phyloP scores from a whole-genome alignment of 1,284 basidiomycete genomes.

The Vanrija pseudolonga region DNA sequence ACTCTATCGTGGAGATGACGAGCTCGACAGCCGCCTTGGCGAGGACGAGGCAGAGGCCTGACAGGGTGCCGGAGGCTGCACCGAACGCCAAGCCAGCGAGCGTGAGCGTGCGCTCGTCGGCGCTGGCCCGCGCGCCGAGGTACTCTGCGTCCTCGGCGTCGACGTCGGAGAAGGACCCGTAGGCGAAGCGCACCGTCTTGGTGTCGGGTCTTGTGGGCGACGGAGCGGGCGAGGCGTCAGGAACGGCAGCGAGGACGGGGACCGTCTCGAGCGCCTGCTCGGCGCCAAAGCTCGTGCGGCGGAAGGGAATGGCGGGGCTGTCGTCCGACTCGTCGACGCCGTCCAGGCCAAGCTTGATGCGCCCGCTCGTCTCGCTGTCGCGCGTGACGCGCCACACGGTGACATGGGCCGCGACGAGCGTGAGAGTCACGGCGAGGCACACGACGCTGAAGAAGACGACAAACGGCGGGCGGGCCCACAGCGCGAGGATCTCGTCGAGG shows the following conservation, averaged over 20 bases:
- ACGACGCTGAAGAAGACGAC: conserved; percentile 75
- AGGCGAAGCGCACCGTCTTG: conserved; percentile 7
- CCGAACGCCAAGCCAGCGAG: conserved; percentile 82
- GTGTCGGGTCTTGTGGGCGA: neutral
- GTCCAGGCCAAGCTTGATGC: conserved; percentile 17
- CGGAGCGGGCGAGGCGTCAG: too few relatives aligned
- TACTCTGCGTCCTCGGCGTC: conserved; percentile 5
- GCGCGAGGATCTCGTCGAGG: conserved; percentile 74
- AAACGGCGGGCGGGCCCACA: conserved; percentile 77
- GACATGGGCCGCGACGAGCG: conserved; percentile 52
- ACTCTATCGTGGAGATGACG: conserved; percentile 68
- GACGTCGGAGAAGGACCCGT: neutral
- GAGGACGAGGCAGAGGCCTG: conserved; percentile 87
- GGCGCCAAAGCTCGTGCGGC: conserved; percentile 9
- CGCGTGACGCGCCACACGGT: conserved; percentile 3
- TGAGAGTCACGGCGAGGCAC: conserved; percentile 60
- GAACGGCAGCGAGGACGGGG: neutral
- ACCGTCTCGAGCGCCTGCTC: neutral
- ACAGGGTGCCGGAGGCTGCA: conserved; percentile 84
- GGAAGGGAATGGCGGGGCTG: conserved; percentile 37
- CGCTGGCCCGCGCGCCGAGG: conserved; percentile 1
- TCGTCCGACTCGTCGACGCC: conserved; percentile 23
- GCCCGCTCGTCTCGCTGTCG: conserved; percentile 4
- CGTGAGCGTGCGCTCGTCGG: conserved; percentile 56
- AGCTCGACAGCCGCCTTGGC: conserved; percentile 93